Conservation (phyloP, 2,329 filamentous ascomycete species). For the Ceratocystis destructans region DNA sequence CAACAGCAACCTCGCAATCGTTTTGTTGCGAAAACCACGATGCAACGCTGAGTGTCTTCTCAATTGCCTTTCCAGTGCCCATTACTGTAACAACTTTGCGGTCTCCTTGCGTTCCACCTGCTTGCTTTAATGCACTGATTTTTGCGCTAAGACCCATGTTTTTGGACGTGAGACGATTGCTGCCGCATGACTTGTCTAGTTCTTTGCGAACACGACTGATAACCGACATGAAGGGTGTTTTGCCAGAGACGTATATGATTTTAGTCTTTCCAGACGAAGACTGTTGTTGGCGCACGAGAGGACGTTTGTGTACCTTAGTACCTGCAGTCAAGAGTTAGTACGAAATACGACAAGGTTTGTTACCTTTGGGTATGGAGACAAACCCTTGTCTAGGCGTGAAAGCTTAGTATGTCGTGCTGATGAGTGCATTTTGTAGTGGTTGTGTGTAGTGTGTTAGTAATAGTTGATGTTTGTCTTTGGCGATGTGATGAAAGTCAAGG, state of each 20-base stretch:
- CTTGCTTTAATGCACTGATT: conserved; percentile 27
- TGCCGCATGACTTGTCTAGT: conserved; percentile 38
- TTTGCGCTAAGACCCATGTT: conserved; percentile 34
- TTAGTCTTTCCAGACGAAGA: conserved; percentile 32
- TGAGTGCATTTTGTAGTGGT: conserved; percentile 10
- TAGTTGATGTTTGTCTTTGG: not conserved
- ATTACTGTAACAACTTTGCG: conserved; percentile 40
- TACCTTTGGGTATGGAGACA: not conserved
- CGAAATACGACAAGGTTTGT: not conserved
- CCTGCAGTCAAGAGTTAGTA: conserved; percentile 27
- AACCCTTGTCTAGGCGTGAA: conserved; percentile 27
- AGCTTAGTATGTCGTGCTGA: conserved; percentile 26
- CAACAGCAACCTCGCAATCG: conserved; percentile 39
- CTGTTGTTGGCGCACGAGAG: conserved; percentile 30
- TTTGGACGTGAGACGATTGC: conserved; percentile 23
- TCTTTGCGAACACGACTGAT: conserved; percentile 52
- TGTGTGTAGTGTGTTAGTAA: not conserved
- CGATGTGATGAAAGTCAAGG: not conserved
- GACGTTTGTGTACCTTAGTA: conserved; percentile 37
- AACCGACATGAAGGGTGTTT: conserved; percentile 53
- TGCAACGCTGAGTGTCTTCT: conserved; percentile 47
- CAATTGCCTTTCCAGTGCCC: conserved; percentile 53
- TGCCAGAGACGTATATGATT: conserved; percentile 50
- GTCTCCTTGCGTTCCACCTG: conserved; percentile 20
- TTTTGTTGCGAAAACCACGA: conserved; percentile 38